Conservation (phyloP, 139 green algal species). For the Pleodorina starrii region DNA sequence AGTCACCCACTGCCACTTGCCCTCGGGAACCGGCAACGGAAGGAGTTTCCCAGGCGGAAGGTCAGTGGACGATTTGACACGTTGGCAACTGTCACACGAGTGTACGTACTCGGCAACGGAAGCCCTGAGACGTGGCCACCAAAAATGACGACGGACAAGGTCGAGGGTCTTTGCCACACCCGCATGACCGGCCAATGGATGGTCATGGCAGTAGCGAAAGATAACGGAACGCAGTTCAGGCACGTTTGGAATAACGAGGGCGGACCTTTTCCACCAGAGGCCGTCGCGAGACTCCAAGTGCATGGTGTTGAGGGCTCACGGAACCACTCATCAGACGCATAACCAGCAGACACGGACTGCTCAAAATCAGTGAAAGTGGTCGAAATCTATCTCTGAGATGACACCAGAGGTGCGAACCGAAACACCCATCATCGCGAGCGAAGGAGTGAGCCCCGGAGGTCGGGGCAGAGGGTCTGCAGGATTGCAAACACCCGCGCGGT, state of each 20-base stretch:
- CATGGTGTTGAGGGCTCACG: not conserved
- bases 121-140: not conserved
- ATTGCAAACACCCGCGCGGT: not conserved
- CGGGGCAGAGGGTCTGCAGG: not conserved
- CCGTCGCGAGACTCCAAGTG: not conserved
- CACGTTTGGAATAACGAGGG: not conserved
- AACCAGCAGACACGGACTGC: not conserved
- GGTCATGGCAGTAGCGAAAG: not conserved
- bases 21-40: not conserved
- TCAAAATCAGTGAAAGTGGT: not conserved
- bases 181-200: not conserved
- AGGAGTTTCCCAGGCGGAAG: not conserved
- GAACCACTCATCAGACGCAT: not conserved
- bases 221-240: not conserved
- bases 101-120: not conserved
- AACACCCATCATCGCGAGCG: not conserved
- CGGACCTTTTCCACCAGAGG: not conserved
- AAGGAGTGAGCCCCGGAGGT: not conserved
- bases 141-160: not conserved
- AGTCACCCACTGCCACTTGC: not conserved
- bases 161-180: not conserved
- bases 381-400: not conserved
- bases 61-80: not conserved
- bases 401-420: not conserved
- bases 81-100: not conserved